phyloP scores from a whole-genome alignment of 345 rosid genomes.

The Brassica rapa region DNA sequence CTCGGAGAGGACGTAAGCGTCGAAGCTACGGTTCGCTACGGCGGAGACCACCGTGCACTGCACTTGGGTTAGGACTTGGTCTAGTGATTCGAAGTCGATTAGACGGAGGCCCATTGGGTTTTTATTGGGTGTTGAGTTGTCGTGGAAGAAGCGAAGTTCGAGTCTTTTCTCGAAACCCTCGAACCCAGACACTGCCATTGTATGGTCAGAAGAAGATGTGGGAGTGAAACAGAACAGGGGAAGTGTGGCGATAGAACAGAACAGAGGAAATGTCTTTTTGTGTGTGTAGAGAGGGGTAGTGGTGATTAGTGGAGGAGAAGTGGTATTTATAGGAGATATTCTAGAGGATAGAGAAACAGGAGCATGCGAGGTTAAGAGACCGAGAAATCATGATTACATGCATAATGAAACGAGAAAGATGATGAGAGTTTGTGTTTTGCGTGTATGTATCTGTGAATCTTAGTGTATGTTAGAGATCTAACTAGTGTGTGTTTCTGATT shows the following conservation, averaged over 20 bases:
- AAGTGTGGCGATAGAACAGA: conserved; percentile 8
- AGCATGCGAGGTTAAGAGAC: conserved; percentile 99
- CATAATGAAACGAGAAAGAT: conserved; percentile 84
- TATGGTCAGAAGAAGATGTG: conserved; percentile 7
- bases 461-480: conserved; percentile 2
- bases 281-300: conserved; percentile 44
- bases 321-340: conserved; percentile 47
- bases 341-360: conserved; percentile 44
- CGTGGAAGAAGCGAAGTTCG: conserved; percentile 76
- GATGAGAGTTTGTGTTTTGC: conserved; percentile 44
- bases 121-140: conserved; percentile 36
- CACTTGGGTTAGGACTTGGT: conserved; percentile 62
- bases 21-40: conserved; percentile 75
- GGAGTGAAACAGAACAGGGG: conserved; percentile 16
- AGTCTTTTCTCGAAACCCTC: conserved; percentile 98
- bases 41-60: conserved; percentile 98
- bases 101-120: conserved; percentile 67
- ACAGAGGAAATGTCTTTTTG: conserved; percentile 10
- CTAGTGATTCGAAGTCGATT: conserved; percentile 68
- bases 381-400: conserved; percentile 90
- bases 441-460: conserved; percentile 31
- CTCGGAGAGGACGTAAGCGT: conserved; percentile 93
- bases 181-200: conserved; percentile 94
- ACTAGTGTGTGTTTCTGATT: conserved; percentile 23
- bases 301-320: conserved; percentile 24